These are phyloP conservation scores for Talaromyces sp. DNA, from an alignment of 2,329 filamentous ascomycete species.

Conservation along the genomic window DNA sequence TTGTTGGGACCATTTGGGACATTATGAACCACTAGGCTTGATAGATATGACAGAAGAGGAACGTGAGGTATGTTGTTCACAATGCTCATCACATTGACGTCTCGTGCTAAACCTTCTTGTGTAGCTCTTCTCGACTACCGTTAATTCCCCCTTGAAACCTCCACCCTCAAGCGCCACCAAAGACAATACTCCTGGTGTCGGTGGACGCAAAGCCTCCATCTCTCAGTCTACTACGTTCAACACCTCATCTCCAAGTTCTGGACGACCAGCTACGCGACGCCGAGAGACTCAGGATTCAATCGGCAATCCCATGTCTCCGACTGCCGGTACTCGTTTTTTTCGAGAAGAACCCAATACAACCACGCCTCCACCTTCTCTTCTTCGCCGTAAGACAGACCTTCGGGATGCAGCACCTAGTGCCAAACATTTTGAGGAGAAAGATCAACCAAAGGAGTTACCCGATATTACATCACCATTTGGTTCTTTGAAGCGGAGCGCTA, in stretches of 20 bases:
- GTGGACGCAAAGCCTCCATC: slow-evolving; percentile 73
- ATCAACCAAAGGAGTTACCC: slow-evolving; percentile 43
- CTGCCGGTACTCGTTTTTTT: slow-evolving; percentile 45
- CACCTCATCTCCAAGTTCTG: slow-evolving; percentile 68
- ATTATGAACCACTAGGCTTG: slow-evolving; percentile 67
- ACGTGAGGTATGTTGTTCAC: slow-evolving; percentile 51
- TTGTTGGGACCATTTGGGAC: slow-evolving; percentile 79
- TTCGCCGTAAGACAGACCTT: slow-evolving; percentile 60
- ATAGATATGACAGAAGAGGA: slow-evolving; percentile 67
- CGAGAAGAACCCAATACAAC: slow-evolving; percentile 53
- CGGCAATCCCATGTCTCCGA: slow-evolving; percentile 49
- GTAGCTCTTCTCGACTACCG: slow-evolving; percentile 75
- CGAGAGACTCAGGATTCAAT: slow-evolving; percentile 77
- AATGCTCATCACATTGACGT: neutral
- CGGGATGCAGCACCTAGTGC: slow-evolving; percentile 46
- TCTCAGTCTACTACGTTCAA: slow-evolving; percentile 64
- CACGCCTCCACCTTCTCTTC: slow-evolving; percentile 58
- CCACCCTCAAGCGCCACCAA: slow-evolving; percentile 66
- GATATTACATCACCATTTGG: slow-evolving; percentile 49
- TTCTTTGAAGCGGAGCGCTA: slow-evolving; percentile 55
- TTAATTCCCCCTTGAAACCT: slow-evolving; percentile 91
- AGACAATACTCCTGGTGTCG: slow-evolving; percentile 45
- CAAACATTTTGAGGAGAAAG: slow-evolving; percentile 47
- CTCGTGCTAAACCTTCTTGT: slow-evolving; percentile 23
- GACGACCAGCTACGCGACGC: slow-evolving; percentile 71